A percentile compares a stretch with the other conserved stretches of the same genome.
These are phyloP conservation scores for Megacollybia marginata DNA, from an alignment of 768 basidiomycete species.

Conservation along the genomic window DNA sequence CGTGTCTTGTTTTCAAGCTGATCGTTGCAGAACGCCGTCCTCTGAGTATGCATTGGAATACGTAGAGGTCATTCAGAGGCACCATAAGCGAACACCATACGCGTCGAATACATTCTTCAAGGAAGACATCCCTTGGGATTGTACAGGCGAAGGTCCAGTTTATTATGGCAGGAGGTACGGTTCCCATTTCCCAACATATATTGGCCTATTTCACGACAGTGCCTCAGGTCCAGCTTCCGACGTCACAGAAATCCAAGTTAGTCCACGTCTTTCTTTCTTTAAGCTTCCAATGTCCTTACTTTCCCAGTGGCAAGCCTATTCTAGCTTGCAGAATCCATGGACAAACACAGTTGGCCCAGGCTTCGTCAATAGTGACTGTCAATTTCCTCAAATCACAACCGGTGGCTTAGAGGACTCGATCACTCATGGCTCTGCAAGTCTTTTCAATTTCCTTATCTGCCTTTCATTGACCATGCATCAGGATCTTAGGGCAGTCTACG, in stretches of 20 bases:
- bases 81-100: conserved; percentile 49
- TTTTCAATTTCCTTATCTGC: background rate
- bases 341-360: conserved; percentile 33
- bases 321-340: conserved; percentile 33
- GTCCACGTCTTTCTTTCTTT: background rate
- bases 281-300: background rate
- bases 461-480: conserved; percentile 4
- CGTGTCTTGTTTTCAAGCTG: background rate
- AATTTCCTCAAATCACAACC: conserved; percentile 41
- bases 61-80: conserved; percentile 45
- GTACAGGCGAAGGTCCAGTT: conserved; percentile 32
- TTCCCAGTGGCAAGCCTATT: conserved; percentile 34
- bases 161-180: conserved; percentile 13
- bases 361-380: conserved; percentile 34
- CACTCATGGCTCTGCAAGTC: conserved; percentile 31
- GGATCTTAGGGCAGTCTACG: conserved; percentile 41
- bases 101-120: conserved; percentile 42
- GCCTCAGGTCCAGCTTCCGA: background rate
- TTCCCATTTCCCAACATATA: background rate
- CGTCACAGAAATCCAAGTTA: conserved; percentile 2
- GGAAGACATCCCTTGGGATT: conserved; percentile 39
- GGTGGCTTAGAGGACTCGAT: conserved; percentile 37
- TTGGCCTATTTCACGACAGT: background rate
- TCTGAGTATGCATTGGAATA: conserved; percentile 31
- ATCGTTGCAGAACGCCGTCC: conserved; percentile 24